Base-by-base conservation (phyloP, 441 rosid genomes). In the Macaranga tanarius region DNA sequence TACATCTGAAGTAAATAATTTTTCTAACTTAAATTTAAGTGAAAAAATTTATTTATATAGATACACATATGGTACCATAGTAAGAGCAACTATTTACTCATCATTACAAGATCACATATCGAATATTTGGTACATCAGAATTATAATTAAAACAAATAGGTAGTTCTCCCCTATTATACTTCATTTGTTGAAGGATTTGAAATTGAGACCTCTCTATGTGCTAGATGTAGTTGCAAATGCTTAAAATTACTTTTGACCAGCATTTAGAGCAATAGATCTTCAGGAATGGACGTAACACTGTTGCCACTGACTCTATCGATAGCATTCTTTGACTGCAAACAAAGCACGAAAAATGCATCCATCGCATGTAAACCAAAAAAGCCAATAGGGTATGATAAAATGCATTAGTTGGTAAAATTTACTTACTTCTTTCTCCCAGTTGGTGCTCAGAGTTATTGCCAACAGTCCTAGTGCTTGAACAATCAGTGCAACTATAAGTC, bases 341-440 rank as follows among this genome's bases (percentile, higher is more conserved):
- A 47, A 26, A 42, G 16, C 1, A 42, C 5, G 5, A 12, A 38
- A 42, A 55, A 15, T 1, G 15, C 0, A 47, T 47, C 17, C 51
- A 2, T 2, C 8, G 6, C 7, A 69, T 16, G 12, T 15, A 42
- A 67, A 55, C 26, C 6, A 16, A 25, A 55, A 54, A 55, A 54
- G 31, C 11, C 13, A 55, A 73, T 50, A 7, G 34, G 10, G 7
- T 7, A 4, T 9, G 20, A 1, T 38, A 56, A 10, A 44, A 42
- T 10, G 52, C 38, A 34, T 42, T 57, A n/a, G 57, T 5, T 16
- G 4, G 17, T 19, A 51, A 38, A 66, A 56, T 68, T 11, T 20
- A 66, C 64, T 25, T 67, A 55, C 76, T 47, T 73, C 71, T 17
- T 48, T 38, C 44, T 67, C 67, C 77, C 77, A 74, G 34, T 60